Percentiles rank a stretch among this genome's conserved stretches.
phyloP scores from a whole-genome alignment of 1,139 yeast genomes.

The Yamadazyma membranifaciens region DNA sequence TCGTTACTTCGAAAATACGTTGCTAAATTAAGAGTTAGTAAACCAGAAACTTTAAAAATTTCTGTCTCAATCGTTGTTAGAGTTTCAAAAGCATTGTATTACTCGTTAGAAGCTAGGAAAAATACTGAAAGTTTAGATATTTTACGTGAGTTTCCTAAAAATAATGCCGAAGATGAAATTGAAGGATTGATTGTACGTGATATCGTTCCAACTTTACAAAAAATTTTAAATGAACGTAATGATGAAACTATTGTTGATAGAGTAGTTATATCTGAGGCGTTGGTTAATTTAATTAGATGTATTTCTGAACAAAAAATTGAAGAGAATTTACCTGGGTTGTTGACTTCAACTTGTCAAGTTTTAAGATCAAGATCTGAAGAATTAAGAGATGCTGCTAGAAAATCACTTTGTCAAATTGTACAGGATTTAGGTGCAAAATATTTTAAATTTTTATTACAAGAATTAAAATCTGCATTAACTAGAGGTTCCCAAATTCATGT shows the following conservation, averaged over 20 bases:
- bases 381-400: conserved; percentile 83
- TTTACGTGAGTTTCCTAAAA: conserved; percentile 27
- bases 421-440: conserved; percentile 69
- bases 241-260: conserved; percentile 77
- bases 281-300: conserved; percentile 67
- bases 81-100: conserved; percentile 52
- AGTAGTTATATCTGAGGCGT: conserved; percentile 79
- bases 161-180: conserved; percentile 36
- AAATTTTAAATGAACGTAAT: conserved; percentile 59
- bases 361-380: conserved; percentile 86
- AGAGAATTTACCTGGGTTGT: conserved; percentile 70
- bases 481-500: conserved; percentile 95
- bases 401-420: conserved; percentile 67
- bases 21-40: conserved; percentile 46
- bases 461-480: conserved; percentile 72
- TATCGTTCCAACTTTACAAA: conserved; percentile 60
- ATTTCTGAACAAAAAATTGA: conserved; percentile 57
- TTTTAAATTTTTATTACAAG: conserved; percentile 70
- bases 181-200: conserved; percentile 57
- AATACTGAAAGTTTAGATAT: conserved; percentile 18
- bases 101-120: conserved; percentile 20
- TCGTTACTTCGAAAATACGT: conserved; percentile 75
- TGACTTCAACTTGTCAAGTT: conserved; percentile 85
- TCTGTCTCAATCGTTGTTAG: conserved; percentile 64
- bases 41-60: conserved; percentile 55